Evolutionary conservation across 257 asterid species (phyloP).

Genomic region (Solanum appendiculatum): DNA sequence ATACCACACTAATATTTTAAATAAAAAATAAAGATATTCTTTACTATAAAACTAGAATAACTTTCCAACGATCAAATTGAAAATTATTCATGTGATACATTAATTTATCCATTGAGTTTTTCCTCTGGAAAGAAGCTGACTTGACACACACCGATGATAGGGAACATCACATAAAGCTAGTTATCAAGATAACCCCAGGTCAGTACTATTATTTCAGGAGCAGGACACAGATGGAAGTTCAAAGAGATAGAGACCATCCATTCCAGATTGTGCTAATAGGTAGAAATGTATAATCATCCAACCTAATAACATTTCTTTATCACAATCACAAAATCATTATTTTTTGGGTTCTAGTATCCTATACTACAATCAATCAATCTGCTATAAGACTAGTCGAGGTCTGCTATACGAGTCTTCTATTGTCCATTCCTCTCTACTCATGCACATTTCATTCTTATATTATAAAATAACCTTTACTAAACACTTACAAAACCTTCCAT

Average conservation of each 20-base stretch:
- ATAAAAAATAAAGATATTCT: background rate
- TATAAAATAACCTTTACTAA: background rate
- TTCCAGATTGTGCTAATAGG: too few species aligned
- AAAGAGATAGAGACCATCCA: too few species aligned
- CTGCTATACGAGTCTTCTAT: background rate
- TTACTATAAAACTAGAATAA: background rate
- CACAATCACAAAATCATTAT: too few species aligned
- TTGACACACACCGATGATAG: background rate
- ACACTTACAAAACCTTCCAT: background rate
- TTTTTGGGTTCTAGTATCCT: too few species aligned
- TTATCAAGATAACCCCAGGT: background rate
- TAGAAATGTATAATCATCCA: too few species aligned
- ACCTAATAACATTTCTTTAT: too few species aligned
- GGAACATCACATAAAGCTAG: background rate
- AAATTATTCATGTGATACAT: background rate
- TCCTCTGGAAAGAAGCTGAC: background rate
- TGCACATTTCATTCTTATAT: background rate
- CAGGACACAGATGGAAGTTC: too few species aligned
- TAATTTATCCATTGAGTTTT: background rate
- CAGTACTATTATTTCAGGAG: background rate
- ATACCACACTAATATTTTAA: background rate
- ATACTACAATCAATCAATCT: background rate
- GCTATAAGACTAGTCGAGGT: background rate
- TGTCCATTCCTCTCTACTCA: background rate
- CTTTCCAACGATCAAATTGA: background rate